These are phyloP conservation scores for Allium fistulosum DNA, from an alignment of 106 monocot genomes.

Conservation along the genomic window DNA sequence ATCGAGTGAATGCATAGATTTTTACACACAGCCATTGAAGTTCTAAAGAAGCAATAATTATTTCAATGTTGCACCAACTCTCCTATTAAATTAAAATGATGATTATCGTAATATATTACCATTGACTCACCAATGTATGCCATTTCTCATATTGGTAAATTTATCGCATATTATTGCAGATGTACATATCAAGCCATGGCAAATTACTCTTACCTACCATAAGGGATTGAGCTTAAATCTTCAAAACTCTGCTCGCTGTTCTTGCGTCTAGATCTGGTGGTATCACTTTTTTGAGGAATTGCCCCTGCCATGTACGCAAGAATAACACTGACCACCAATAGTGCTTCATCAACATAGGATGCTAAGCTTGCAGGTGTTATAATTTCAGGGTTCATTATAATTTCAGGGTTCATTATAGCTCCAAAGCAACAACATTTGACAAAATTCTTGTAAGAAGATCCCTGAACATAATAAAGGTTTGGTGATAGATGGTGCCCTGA, in stretches of 20 bases:
- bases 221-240: slow-evolving; percentile 18
- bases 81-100: no score
- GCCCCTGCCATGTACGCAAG: slow-evolving; percentile 76
- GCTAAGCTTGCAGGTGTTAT: slow-evolving; percentile 28
- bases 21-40: no score
- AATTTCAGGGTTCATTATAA: slow-evolving; percentile 18
- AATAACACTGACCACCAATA: slow-evolving; percentile 60
- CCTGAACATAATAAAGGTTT: not conserved
- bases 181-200: not conserved
- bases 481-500: not conserved
- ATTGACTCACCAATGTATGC: no score
- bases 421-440: slow-evolving; percentile 31
- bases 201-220: slow-evolving; percentile 74
- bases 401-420: slow-evolving; percentile 19
- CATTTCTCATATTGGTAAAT: no score
- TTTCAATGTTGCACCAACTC: no score
- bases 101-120: no score
- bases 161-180: no score
- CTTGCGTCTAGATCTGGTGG: slow-evolving; percentile 6
- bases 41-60: no score
- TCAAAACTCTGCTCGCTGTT: slow-evolving; percentile 3
- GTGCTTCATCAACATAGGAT: slow-evolving; percentile 49
- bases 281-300: slow-evolving; percentile 23
- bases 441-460: not conserved
- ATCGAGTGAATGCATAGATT: no score